Base-by-base conservation (phyloP, 2,329 filamentous ascomycete genomes). In the Periconia sp. region DNA sequence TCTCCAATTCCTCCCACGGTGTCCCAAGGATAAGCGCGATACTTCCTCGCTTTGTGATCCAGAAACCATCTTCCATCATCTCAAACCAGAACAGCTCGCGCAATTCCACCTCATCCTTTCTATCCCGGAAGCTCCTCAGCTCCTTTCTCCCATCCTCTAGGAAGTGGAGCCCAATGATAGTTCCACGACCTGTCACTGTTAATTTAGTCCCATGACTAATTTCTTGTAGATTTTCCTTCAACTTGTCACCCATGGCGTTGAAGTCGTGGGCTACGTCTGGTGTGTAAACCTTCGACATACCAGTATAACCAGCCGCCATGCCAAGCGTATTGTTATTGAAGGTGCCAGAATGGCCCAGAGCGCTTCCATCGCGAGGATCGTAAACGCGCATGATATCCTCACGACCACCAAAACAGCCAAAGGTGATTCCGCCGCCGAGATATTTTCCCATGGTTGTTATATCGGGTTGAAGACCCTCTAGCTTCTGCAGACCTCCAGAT, bases 261-360 rank as follows among this genome's bases (percentile, higher is more conserved):
- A 72, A 61, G 23, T 54, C 51, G 22, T 33, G 24, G 8, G 58
- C 57, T 22, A 57, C 57, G 16, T 64, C 56, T 1, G 68, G 57
- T 7, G 66, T 72, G 43, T 65, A 73, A 6, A 73, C 49, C 17
- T 68, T 40, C 23, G 62, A 58, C 3, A 73, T 46, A 1, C 68
- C 76, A 4, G 64, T 68, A 24, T 70, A 61, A 1, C 83, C 84
- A 6, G 80, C 79, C 17, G 73, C 70, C 74, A 86, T 87, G 2
- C 78, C 78, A 5, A 86, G 65, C 2, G 76, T 74, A 61, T 88
- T 87, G 59, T 88, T 88, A 62, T 87, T 86, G 63, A 85, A 87
- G 0, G 84, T 87, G 2, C 84, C 84, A 0, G 82, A 80, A 54
- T 87, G 83, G 0, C 72, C 61, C 9, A 83, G 66, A 1, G 65